Conservation (phyloP, 768 basidiomycete species). For the Gelatoporia subvermispora region DNA sequence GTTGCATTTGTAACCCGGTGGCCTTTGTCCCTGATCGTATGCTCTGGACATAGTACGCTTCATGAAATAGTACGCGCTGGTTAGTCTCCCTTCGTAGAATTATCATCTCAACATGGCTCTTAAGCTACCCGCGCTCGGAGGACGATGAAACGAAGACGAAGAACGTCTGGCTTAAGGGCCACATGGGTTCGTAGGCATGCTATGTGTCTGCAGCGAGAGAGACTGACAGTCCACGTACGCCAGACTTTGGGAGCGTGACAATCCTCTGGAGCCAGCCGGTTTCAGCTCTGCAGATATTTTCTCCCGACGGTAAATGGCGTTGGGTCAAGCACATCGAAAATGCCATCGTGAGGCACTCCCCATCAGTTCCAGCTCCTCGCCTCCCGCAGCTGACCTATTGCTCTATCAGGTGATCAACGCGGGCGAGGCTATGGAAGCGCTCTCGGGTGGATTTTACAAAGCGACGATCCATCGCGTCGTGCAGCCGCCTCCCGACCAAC, state of each 20-base stretch:
- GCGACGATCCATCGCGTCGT: slow-evolving; percentile 35
- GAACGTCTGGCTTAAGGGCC: slow-evolving; percentile 33
- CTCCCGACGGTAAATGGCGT: slow-evolving; percentile 29
- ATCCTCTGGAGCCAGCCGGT: slow-evolving; percentile 35
- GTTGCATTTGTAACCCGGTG: slow-evolving; percentile 1
- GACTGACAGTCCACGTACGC: no score
- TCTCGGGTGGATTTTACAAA: slow-evolving; percentile 34
- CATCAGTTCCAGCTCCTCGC: background rate
- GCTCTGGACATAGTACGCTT: slow-evolving; percentile 40
- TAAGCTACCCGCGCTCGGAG: slow-evolving; percentile 28
- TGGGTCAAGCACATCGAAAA: slow-evolving; percentile 30
- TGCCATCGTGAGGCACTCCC: slow-evolving; percentile 20
- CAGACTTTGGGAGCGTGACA: slow-evolving; percentile 28
- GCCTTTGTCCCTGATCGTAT: no score
- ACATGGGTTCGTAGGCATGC: slow-evolving; percentile 22
- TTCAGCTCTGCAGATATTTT: slow-evolving; percentile 28
- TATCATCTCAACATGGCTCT: background rate
- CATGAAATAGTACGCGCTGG: slow-evolving; percentile 57
- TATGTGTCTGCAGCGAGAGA: no score
- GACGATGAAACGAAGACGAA: slow-evolving; percentile 30
- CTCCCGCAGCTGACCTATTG: background rate
- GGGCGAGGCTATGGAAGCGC: slow-evolving; percentile 31
- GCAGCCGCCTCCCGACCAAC: slow-evolving; percentile 32
- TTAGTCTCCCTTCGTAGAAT: slow-evolving; percentile 19
- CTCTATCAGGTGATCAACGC: slow-evolving; percentile 34